Evolutionary conservation across 345 rosid species (phyloP), one percentile per base, ranked within the genome.

Genomic region (Eucalyptus marginata): DNA sequence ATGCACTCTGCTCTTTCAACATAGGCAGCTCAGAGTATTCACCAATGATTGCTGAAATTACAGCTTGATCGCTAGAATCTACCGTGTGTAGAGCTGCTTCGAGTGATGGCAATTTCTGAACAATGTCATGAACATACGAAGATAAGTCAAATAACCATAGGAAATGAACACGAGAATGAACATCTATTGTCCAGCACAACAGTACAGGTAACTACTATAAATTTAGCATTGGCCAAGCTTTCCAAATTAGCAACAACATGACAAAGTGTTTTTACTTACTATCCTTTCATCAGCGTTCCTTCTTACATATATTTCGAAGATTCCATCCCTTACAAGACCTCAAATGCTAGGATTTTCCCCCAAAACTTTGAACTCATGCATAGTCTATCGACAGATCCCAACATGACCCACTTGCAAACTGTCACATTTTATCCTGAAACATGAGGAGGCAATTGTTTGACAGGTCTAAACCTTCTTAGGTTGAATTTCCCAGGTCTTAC

Each of bases 1-100:
- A 96, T 52, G 93, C 90, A 94, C 97, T 96, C 76, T 91, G 90
- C 90, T 93, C 95, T 89, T 94, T 96, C 89, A 97, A 88, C 59
- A n/a, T 47, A n/a, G 99, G 97, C 49, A 89, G 91, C 94, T 93
- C 92, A 79, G 95, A 90, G 93, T 92, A 95, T 84, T 90, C 89
- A 91, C 92, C 91, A 86, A 96, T 94, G 87, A 95, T 90, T 90
- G 92, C 91, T 85, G 97, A 95, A 93, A 91, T 90, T 81, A 86
- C 50, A 25, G 90, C 90, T n/a, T 94, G 91, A 91, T 96, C 96
- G 87, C 91, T 92, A 25, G 95, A 93, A 92, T 88, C 91, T 87
- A 89, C 92, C 88, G 87, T 93, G 90, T 85, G 89, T 81, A 97
- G 88, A 89, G 94, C 95, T 91, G 92, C 95, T 95, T 97, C 98